A percentile compares a stretch with the other conserved stretches of the same genome.
phyloP scores from a whole-genome alignment of 108 stramenopile genomes.

The Discostella pseudostelligera region DNA sequence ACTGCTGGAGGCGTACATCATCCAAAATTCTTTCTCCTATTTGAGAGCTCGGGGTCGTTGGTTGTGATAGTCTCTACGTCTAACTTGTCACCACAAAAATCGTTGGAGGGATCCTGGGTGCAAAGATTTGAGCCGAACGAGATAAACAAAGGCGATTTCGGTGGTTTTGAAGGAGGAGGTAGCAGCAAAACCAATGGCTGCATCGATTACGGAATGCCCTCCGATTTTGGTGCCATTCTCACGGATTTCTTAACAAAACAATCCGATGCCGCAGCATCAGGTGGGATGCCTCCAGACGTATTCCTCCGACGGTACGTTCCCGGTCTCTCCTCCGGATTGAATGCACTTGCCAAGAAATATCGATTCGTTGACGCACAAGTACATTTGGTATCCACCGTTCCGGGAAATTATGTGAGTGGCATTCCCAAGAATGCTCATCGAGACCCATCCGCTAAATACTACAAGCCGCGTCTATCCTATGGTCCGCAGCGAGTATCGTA shows the following conservation, averaged over 20 bases:
- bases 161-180: neutral
- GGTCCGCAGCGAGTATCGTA: slow-evolving; percentile 71
- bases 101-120: slow-evolving; percentile 77
- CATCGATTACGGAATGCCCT: slow-evolving; percentile 39
- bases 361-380: slow-evolving; percentile 64
- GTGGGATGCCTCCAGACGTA: slow-evolving; percentile 38
- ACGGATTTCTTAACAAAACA: slow-evolving; percentile 65
- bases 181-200: slow-evolving; percentile 12
- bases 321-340: slow-evolving; percentile 25
- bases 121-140: slow-evolving; percentile 59
- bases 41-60: slow-evolving; percentile 62
- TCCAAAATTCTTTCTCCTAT: slow-evolving; percentile 82
- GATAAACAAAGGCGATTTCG: neutral
- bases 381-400: slow-evolving; percentile 67
- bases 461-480: slow-evolving; percentile 38
- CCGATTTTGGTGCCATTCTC: slow-evolving; percentile 67
- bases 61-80: slow-evolving; percentile 74
- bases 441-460: neutral
- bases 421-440: slow-evolving; percentile 19
- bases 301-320: slow-evolving; percentile 53
- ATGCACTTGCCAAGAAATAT: slow-evolving; percentile 36
- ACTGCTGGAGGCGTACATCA: slow-evolving; percentile 68
- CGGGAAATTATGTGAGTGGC: slow-evolving; percentile 53
- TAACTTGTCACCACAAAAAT: slow-evolving; percentile 54
- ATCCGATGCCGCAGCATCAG: slow-evolving; percentile 46